A percentile compares a stretch with the other conserved stretches of the same genome.
Conservation (phyloP, 768 basidiomycete genomes). For the Hebeloma cylindrosporum region DNA sequence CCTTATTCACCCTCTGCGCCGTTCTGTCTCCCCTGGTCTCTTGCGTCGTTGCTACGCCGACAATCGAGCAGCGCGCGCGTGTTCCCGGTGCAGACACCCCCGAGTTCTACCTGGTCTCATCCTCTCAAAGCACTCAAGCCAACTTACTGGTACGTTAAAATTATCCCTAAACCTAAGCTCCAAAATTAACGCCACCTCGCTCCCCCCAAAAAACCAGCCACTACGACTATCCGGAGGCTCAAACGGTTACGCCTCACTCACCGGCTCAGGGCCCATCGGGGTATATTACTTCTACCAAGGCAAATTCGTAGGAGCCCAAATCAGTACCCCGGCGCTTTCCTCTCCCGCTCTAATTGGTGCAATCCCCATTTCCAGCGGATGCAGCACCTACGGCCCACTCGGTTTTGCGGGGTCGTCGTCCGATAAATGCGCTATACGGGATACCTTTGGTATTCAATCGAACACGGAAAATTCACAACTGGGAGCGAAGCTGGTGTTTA, state of each 20-base stretch:
- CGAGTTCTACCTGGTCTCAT: conserved; percentile 27
- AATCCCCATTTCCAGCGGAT: conserved; percentile 13
- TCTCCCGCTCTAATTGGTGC: conserved; percentile 17
- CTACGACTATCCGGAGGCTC: conserved; percentile 18
- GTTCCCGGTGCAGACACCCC: conserved; percentile 28
- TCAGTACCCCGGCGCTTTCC: conserved; percentile 11
- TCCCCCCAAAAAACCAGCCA: too few relatives aligned
- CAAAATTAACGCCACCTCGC: neutral
- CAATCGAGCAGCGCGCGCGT: too few relatives aligned
- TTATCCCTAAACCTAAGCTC: neutral
- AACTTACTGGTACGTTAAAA: conserved; percentile 28
- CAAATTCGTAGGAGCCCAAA: conserved; percentile 16
- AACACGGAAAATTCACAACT: conserved; percentile 27
- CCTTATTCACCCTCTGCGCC: neutral
- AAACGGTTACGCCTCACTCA: conserved; percentile 18
- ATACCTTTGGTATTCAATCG: conserved; percentile 24
- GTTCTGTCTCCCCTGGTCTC: neutral
- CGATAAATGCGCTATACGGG: conserved; percentile 25
- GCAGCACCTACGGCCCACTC: conserved; percentile 21
- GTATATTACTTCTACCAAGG: conserved; percentile 29
- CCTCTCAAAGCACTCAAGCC: conserved; percentile 14
- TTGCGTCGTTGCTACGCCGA: neutral
- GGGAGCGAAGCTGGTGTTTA: conserved; percentile 26
- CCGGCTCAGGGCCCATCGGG: conserved; percentile 23
- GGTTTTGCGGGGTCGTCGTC: conserved; percentile 22